Evolutionary conservation across 1,284 basidiomycete species (phyloP).

Genomic region (Malassezia equina): DNA sequence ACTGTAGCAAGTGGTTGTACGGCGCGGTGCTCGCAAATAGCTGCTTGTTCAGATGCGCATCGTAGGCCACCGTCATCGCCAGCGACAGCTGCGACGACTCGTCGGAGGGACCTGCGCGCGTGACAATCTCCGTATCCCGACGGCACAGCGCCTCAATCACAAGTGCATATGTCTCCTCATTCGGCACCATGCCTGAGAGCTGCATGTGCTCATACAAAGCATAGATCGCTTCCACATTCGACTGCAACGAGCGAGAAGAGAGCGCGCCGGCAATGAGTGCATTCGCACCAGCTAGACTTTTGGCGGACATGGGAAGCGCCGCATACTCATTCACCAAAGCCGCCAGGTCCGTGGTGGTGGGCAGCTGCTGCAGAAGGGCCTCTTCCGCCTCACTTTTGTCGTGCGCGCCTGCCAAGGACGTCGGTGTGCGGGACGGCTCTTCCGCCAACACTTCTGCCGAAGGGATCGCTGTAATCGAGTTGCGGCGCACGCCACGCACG

Average conservation of each 20-base stretch:
- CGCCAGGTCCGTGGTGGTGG: background rate
- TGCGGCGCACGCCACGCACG: constrained; percentile 1
- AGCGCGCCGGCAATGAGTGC: background rate
- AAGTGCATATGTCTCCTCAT: constrained; percentile 18
- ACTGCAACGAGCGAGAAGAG: background rate
- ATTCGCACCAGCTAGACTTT: constrained; percentile 2
- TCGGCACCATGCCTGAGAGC: constrained; percentile 15
- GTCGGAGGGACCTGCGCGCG: constrained; percentile 42
- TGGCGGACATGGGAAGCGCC: background rate
- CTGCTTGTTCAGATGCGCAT: constrained; percentile 27
- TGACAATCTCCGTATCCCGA: constrained; percentile 62
- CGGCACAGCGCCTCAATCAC: constrained; percentile 62
- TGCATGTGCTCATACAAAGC: constrained; percentile 20
- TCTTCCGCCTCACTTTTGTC: background rate
- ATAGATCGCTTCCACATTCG: background rate
- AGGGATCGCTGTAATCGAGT: constrained; percentile 1
- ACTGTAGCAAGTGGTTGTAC: constrained; percentile 59
- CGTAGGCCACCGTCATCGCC: constrained; percentile 55
- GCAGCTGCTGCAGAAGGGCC: background rate
- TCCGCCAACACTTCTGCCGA: background rate
- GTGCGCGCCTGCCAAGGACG: background rate
- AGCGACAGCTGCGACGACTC: constrained; percentile 44
- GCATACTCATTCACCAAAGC: background rate
- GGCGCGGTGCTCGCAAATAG: constrained; percentile 49
- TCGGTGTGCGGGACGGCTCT: background rate